A percentile compares a stretch with the other conserved stretches of the same genome.
phyloP scores from a whole-genome alignment of 2,329 filamentous ascomycete species.

The Talaromyces sp. region DNA sequence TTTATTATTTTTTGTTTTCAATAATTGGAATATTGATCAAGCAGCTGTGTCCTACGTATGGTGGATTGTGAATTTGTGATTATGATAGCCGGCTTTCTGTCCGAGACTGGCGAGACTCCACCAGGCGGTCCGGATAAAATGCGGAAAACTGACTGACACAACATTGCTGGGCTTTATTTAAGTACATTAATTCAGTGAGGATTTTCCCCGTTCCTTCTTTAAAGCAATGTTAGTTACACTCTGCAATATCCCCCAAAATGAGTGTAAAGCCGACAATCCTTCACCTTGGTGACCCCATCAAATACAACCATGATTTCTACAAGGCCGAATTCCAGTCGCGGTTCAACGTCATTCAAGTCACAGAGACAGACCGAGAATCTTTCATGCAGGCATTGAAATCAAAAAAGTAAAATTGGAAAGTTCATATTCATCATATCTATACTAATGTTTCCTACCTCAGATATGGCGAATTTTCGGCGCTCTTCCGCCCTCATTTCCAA shows the following conservation, averaged over 20 bases:
- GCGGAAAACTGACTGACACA: not conserved
- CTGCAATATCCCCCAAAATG: not conserved
- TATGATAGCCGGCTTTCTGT: not conserved
- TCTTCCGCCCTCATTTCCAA: conserved; percentile 63
- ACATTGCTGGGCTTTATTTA: not conserved
- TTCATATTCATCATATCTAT: not conserved
- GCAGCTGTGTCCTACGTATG: not conserved
- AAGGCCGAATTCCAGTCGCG: conserved; percentile 33
- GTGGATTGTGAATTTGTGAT: not conserved
- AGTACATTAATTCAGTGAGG: not conserved
- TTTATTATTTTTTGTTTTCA: too few relatives aligned
- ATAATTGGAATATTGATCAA: too few relatives aligned
- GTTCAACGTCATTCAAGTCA: conserved; percentile 42
- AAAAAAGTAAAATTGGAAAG: conserved; percentile 22
- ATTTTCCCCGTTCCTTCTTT: not conserved
- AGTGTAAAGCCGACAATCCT: conserved; percentile 39
- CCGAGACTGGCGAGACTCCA: not conserved
- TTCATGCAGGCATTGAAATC: conserved; percentile 46
- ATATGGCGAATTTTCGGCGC: conserved; percentile 45
- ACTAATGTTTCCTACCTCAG: conserved; percentile 9
- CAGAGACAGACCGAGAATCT: conserved; percentile 41
- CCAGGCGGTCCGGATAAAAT: conserved; percentile 2
- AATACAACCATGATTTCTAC: conserved; percentile 49
- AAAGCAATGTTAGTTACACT: not conserved
- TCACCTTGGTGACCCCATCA: conserved; percentile 49